Evolutionary conservation across 108 stramenopile species (phyloP), one percentile per base, ranked within the genome.

Genomic region (Conticribra guillardii): DNA sequence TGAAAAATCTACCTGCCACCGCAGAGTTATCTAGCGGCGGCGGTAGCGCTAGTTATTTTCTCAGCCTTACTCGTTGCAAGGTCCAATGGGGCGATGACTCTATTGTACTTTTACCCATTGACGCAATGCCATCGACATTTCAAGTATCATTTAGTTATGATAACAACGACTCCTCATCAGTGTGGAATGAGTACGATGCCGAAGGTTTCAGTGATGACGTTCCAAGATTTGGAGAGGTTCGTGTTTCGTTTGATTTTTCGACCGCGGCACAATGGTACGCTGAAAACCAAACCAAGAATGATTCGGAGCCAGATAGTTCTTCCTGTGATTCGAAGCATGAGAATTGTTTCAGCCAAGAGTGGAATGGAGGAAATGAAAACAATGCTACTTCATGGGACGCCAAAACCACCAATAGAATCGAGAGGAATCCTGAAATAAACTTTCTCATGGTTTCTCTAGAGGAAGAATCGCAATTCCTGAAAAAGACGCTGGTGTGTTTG

Each of bases 221-320:
- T 41, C 5, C 47, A 9, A 5, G 44, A 30, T 46, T 64, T 3
- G 54, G 30, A 23, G 71, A 72, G 27, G 21, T 56, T 30, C 24
- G 23, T 18, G 62, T 63, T 18, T 72, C 71, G 46, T 72, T 72
- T 53, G 71, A 72, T 21, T 72, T 54, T 63, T 55, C 54, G 0
- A 27, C 7, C 16, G 71, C 71, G 0, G 4, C 55, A 9, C 29
- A 55, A 31, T 18, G 46, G 0, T 72, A 72, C 44, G 56, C 27
- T 27, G 47, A 52, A 28, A 23, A 23, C 0, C 16, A 27, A 14
- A 14, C 9, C 18, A 47, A 14, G 16, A 26, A 31, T 14, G 27
- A 24, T 29, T 4, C 24, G 2, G 50, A 27, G 31, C 17, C 18
- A 32, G 37, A 44, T 19, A 44, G 3, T 0, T 1, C 60, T 3